Percentiles rank a stretch among this genome's conserved stretches.
These are phyloP conservation scores for Hypomontagnella monticulosa DNA, from an alignment of 495 filamentous ascomycete species.

Conservation along the genomic window DNA sequence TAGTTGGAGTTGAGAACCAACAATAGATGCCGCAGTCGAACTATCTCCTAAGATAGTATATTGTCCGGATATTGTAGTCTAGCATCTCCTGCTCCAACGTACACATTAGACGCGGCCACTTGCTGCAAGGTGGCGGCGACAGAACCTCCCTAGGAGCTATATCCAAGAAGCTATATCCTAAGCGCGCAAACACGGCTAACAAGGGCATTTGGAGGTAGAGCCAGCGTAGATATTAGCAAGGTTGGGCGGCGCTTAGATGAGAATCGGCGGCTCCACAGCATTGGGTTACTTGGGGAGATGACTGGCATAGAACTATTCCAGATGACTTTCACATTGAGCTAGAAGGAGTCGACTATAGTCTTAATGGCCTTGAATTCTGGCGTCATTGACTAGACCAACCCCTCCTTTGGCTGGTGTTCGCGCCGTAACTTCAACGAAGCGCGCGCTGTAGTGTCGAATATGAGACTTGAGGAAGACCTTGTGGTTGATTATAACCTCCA, in stretches of 20 bases:
- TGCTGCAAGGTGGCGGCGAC: slow-evolving; percentile 15
- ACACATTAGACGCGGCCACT: slow-evolving; percentile 15
- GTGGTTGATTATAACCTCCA: slow-evolving; percentile 26
- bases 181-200: slow-evolving; percentile 31
- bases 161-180: slow-evolving; percentile 23
- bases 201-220: slow-evolving; percentile 19
- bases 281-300: slow-evolving; percentile 32
- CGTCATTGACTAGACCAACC: slow-evolving; percentile 1
- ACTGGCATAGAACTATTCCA: slow-evolving; percentile 43
- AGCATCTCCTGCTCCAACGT: slow-evolving; percentile 10
- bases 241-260: slow-evolving; percentile 35
- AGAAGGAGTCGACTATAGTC: slow-evolving; percentile 15
- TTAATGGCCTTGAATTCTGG: slow-evolving; percentile 9
- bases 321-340: slow-evolving; percentile 24
- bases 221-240: slow-evolving; percentile 21
- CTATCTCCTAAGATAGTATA: slow-evolving; percentile 20
- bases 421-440: slow-evolving; percentile 27
- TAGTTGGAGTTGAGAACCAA: slow-evolving; percentile 19
- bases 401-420: slow-evolving; percentile 24
- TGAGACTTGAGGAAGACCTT: slow-evolving; percentile 6
- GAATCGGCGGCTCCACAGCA: slow-evolving; percentile 32
- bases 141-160: slow-evolving; percentile 9
- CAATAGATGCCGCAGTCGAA: slow-evolving; percentile 9
- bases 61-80: slow-evolving; percentile 1
- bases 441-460: slow-evolving; percentile 34